Evolutionary conservation across 1,284 basidiomycete genomes (phyloP), one percentile per base, ranked within the genome.

Genomic region (Ganoderma sp.): DNA sequence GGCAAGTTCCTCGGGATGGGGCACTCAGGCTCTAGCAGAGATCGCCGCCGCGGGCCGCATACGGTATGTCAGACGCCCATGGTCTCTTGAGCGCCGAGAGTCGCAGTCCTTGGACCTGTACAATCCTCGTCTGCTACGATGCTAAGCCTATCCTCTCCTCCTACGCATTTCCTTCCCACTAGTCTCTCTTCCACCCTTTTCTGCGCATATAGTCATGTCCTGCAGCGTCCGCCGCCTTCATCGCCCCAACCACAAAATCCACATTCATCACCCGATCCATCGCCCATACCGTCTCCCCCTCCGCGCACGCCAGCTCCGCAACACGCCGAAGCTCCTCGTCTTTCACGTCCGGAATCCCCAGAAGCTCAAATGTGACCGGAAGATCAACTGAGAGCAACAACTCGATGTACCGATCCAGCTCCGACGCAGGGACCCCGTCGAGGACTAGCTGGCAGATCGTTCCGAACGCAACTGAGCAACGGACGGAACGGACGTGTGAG

Each of bases 241-340:
- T 76, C 25, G 77, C 76, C 34, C 72, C 64, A 63, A 74, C 76
- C 43, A 79, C 79, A 57, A 77, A 65, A 50, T 78, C 75, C 22
- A 73, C 73, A 67, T 71, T 78, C 65, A 79, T 77, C 22, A 78
- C 73, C 37, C 69, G 58, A 65, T 79, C 77, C 71, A 80, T 73
- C 57, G 77, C 78, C 79, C 79, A 80, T 66, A 79, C 78, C 25
- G 79, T 79, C 75, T 80, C 79, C 39, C 74, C 74, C n/a, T 71
- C 71, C 14, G 75, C 73, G 64, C 75, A 76, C 14, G 78, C 73
- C 22, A 78, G 73, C 67, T 72, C 71, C 2, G 79, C 79, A 56
- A 80, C 79, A 12, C 67, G 67, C 5, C 73, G 69, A 15, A 80
- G 69, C 58, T 79, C 74, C 25, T 76, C 77, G 68, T 79, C 76